phyloP scores from a whole-genome alignment of 164 flowering plant species.

The Annona squamosa region DNA sequence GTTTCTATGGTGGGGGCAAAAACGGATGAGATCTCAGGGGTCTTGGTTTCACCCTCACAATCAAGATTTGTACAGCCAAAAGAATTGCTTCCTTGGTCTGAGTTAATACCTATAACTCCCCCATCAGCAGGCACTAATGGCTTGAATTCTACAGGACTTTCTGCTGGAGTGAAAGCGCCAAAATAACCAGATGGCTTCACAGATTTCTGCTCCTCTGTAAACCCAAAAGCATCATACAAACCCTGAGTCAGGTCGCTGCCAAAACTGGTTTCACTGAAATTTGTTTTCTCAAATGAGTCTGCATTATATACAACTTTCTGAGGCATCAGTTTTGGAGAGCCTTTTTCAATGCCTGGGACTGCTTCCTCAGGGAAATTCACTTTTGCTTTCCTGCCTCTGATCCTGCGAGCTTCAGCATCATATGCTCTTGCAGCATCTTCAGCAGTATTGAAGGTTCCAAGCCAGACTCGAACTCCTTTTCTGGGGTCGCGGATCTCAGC shows the following conservation, averaged over 20 bases:
- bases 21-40: conserved; percentile 67
- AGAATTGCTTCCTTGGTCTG: conserved; percentile 80
- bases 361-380: conserved; percentile 84
- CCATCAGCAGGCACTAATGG: conserved; percentile 26
- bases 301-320: conserved; percentile 25
- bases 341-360: conserved; percentile 23
- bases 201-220: conserved; percentile 55
- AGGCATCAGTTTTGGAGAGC: conserved; percentile 26
- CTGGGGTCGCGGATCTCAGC: conserved; percentile 98
- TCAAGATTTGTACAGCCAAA: conserved; percentile 62
- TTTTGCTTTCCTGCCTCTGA: conserved; percentile 94
- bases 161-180: conserved; percentile 19
- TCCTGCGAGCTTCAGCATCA: conserved; percentile 92
- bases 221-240: conserved; percentile 24
- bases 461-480: conserved; percentile 96
- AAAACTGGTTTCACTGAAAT: conserved; percentile 22
- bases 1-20: conserved; percentile 31
- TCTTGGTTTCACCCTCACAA: conserved; percentile 49
- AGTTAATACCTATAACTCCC: conserved; percentile 33
- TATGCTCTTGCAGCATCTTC: conserved; percentile 99
- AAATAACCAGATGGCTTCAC: conserved; percentile 25
- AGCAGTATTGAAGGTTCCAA: conserved; percentile 96
- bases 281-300: conserved; percentile 23
- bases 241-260: conserved; percentile 26
- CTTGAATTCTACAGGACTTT: conserved; percentile 20